Conservation (phyloP, 345 rosid genomes). For the Lagerstroemia speciosa region DNA sequence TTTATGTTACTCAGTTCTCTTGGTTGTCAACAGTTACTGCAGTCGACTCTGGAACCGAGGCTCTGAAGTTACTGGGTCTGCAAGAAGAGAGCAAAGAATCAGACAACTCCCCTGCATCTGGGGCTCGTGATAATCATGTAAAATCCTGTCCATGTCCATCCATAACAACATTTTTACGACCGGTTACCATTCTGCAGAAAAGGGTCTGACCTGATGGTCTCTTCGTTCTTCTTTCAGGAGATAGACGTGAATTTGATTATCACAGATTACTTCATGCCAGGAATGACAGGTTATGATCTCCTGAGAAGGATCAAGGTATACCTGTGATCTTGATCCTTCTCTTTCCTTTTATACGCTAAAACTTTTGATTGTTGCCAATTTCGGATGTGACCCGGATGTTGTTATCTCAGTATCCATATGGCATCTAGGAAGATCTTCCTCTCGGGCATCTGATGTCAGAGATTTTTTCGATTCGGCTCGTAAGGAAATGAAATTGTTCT, state of each 20-base stretch:
- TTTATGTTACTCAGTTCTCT: too few species aligned
- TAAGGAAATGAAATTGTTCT: background rate
- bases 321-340: background rate
- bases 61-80: conserved; percentile 46
- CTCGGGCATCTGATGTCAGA: too few species aligned
- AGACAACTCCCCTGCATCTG: background rate
- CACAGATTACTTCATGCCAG: conserved; percentile 87
- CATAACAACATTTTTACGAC: background rate
- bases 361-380: background rate
- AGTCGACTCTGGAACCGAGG: conserved; percentile 51
- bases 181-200: background rate
- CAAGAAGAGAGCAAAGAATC: conserved; percentile 14
- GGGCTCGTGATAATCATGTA: background rate
- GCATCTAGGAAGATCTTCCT: too few species aligned
- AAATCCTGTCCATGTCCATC: background rate
- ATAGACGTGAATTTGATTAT: conserved; percentile 67
- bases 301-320: conserved; percentile 67
- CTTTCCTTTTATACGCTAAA: background rate
- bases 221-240: conserved; percentile 19
- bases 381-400: background rate
- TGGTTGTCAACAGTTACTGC: conserved; percentile 31
- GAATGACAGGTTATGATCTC: conserved; percentile 81
- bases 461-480: too few species aligned
- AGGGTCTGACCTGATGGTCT: background rate
- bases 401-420: too few species aligned